Evolutionary conservation across 2,329 filamentous ascomycete species (phyloP).

Genomic region (Alternaria sp.): DNA sequence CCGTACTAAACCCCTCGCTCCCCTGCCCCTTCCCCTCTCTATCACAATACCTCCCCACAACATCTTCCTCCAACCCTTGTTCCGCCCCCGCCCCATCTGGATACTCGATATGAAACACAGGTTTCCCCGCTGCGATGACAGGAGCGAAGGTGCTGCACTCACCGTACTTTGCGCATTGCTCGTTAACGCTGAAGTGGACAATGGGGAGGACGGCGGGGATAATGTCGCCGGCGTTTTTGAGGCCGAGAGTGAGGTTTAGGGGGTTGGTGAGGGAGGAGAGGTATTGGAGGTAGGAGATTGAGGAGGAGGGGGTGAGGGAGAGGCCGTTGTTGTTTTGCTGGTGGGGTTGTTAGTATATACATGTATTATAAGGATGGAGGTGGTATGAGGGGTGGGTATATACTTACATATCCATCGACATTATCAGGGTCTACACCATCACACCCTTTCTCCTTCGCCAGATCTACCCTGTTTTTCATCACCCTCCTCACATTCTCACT

Average conservation of each 20-base stretch:
- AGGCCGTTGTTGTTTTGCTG: conserved; percentile 67
- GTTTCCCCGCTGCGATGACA: conserved; percentile 67
- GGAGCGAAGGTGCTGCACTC: conserved; percentile 66
- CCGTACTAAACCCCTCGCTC: conserved; percentile 64
- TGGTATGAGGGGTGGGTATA: background rate
- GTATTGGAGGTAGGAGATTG: conserved; percentile 66
- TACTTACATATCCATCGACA: conserved; percentile 67
- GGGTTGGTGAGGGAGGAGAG: conserved; percentile 62
- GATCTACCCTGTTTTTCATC: conserved; percentile 66
- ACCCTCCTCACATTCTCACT: conserved; percentile 67
- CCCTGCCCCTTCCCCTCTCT: conserved; percentile 44
- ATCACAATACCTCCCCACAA: conserved; percentile 52
- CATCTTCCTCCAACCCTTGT: conserved; percentile 42
- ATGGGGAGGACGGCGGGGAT: conserved; percentile 58
- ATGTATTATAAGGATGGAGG: background rate
- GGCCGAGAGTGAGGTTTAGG: conserved; percentile 66
- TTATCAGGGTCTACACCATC: conserved; percentile 76
- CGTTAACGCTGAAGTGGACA: conserved; percentile 72
- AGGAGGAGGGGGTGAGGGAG: conserved; percentile 61
- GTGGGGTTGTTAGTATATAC: background rate
- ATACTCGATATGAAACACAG: conserved; percentile 78
- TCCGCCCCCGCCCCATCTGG: conserved; percentile 55
- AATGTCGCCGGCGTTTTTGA: conserved; percentile 72
- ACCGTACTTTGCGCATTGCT: conserved; percentile 68
- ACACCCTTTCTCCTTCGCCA: conserved; percentile 68